Evolutionary conservation across 2,329 filamentous ascomycete genomes (phyloP), one percentile per base, ranked within the genome.

Genomic region (Cordyceps cicadae): DNA sequence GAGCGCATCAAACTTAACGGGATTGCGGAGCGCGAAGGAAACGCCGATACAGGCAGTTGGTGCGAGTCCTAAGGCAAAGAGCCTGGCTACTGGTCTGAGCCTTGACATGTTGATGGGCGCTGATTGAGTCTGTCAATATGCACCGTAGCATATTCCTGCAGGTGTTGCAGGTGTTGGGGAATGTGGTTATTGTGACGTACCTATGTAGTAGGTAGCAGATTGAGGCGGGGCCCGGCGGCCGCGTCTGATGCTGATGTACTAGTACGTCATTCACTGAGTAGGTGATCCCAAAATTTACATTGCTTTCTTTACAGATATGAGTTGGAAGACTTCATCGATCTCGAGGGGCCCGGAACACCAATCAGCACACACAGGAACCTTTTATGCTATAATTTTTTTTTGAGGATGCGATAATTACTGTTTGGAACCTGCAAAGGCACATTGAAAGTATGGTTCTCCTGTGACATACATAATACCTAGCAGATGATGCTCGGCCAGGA

Each of bases 1-100:
- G 70, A 62, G 64, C 54, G 69, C 66, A 64, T 73, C 70, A 32
- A 71, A 69, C 45, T 66, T 68, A 48, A 71, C 66, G n/a, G 64
- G 59, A 24, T 66, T 64, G 6, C 66, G 64, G 56, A 64, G 68
- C 43, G 66, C 53, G 37, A 70, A 54, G 41, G 68, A 64, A 51
- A 66, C 65, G 29, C 70, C 67, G 15, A 67, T 64, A 49, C 68
- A 71, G 34, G 66, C 65, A 37, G 66, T 63, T 15, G 70, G 68
- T 24, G 67, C 70, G 29, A 73, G 57, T 32, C 70, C 66, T 29
- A 64, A 59, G 14, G 67, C 63, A 24, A 62, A 59, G 19, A 59
- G 54, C 19, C 46, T 58, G 26, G 37, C n/a, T 15, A 45, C 56
- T 29, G 50, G 51, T 39, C 52, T 59, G 39, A 59, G 32, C 39